Conservation (phyloP, 352 stramenopile species). For the Globisporangium recalcitrans region DNA sequence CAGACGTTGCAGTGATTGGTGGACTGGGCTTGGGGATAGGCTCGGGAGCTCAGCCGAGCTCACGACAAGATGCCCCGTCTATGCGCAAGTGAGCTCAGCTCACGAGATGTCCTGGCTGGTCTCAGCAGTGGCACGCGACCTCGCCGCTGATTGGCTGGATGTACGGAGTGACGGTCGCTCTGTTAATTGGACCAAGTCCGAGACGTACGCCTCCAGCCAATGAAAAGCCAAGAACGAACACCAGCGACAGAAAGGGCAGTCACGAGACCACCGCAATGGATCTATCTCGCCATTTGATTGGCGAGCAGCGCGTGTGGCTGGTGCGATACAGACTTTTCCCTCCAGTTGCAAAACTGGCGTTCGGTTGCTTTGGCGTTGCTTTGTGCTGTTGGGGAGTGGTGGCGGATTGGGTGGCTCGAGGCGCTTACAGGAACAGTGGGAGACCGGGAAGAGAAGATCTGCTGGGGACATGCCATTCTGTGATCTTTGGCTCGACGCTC, state of each 20-base stretch:
- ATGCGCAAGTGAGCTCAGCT: background rate
- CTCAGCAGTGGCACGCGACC: conserved; percentile 1
- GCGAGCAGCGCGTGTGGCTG: background rate
- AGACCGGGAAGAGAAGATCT: background rate
- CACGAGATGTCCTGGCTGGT: conserved; percentile 4
- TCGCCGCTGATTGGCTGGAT: background rate
- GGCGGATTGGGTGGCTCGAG: background rate
- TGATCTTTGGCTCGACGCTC: background rate
- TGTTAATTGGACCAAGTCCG: background rate
- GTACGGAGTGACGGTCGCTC: background rate
- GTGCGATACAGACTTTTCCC: background rate
- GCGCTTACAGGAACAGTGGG: background rate
- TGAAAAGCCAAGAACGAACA: background rate
- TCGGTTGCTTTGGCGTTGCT: background rate
- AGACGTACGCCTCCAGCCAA: conserved; percentile 4
- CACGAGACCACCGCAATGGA: background rate
- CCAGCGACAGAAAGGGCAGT: background rate
- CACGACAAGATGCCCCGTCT: background rate
- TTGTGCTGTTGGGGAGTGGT: background rate
- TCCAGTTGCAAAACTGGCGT: background rate
- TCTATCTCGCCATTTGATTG: background rate
- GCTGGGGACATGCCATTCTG: background rate
- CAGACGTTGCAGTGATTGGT: background rate
- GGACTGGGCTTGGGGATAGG: background rate
- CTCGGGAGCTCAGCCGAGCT: background rate